These are phyloP conservation scores for Penicillium sp. DNA, from an alignment of 2,329 filamentous ascomycete species.

Conservation along the genomic window DNA sequence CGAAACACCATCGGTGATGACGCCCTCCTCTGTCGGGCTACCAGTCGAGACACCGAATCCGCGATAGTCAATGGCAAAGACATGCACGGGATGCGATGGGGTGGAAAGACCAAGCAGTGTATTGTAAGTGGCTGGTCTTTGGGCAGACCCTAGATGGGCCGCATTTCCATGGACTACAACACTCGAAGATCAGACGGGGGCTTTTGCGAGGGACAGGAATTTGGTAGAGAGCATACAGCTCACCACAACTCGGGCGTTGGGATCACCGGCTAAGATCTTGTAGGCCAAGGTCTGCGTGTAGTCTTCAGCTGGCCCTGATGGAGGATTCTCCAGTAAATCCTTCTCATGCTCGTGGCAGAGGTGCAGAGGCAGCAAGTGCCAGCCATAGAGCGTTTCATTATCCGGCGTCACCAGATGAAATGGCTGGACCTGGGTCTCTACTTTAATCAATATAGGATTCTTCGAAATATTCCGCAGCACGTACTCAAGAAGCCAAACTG, in stretches of 20 bases:
- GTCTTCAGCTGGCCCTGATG: constrained; percentile 54
- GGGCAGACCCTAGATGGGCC: constrained; percentile 77
- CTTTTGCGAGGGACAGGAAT: no score
- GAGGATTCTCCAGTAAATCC: constrained; percentile 55
- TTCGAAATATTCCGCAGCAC: constrained; percentile 24
- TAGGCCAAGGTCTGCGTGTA: constrained; percentile 53
- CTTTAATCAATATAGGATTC: constrained; percentile 13
- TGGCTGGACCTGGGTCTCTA: constrained; percentile 84
- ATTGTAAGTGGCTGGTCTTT: constrained; percentile 76
- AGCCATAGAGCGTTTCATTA: constrained; percentile 77
- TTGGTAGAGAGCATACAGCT: constrained; percentile 48
- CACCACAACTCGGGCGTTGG: constrained; percentile 56
- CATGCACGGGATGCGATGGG: constrained; percentile 64
- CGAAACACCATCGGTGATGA: constrained; percentile 76
- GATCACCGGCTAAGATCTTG: constrained; percentile 53
- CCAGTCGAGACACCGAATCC: constrained; percentile 83
- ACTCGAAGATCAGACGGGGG: constrained; percentile 1
- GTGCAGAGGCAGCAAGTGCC: constrained; percentile 83
- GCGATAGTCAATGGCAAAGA: constrained; percentile 88
- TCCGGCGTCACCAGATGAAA: constrained; percentile 77
- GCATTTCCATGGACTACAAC: constrained; percentile 64
- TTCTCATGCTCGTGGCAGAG: constrained; percentile 73
- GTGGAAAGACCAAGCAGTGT: constrained; percentile 70
- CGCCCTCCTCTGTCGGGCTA: constrained; percentile 74
- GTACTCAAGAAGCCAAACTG: constrained; percentile 83